Conservation (phyloP, 2,329 filamentous ascomycete species). For the Scedosporium aurantiacum region DNA sequence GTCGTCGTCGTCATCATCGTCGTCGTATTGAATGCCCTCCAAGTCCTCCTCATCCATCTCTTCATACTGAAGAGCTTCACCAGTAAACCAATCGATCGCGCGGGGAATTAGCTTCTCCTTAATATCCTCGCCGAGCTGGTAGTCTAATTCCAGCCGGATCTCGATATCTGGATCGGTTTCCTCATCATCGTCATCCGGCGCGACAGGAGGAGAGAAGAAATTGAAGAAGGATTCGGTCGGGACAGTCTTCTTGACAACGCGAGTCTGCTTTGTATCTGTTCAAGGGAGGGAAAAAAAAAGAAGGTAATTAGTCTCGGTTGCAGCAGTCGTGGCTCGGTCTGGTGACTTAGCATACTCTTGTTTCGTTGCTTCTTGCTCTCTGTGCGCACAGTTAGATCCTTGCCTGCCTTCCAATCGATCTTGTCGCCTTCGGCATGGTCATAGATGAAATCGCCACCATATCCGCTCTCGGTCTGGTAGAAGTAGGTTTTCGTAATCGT, state of each 20-base stretch:
- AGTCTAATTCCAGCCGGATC: slow-evolving; percentile 94
- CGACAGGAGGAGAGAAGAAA: slow-evolving; percentile 93
- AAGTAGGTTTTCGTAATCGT: slow-evolving; percentile 95
- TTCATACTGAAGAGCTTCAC: slow-evolving; percentile 93
- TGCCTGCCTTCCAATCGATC: slow-evolving; percentile 90
- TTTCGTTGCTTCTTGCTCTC: slow-evolving; percentile 99
- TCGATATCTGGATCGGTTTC: slow-evolving; percentile 83
- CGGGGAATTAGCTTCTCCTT: slow-evolving; percentile 99
- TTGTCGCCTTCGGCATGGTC: slow-evolving; percentile 97
- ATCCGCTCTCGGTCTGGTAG: slow-evolving; percentile 97
- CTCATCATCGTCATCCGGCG: slow-evolving; percentile 57
- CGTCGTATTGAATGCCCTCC: slow-evolving; percentile 78
- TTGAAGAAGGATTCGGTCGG: slow-evolving; percentile 98
- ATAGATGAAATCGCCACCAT: slow-evolving; percentile 98
- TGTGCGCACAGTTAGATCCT: slow-evolving; percentile 86
- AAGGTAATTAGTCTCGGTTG: neutral
- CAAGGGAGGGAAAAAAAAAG: neutral
- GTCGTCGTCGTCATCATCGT: slow-evolving; percentile 86
- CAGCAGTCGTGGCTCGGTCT: slow-evolving; percentile 7
- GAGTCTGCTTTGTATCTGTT: slow-evolving; percentile 94
- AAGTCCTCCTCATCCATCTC: slow-evolving; percentile 78
- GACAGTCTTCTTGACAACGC: slow-evolving; percentile 97
- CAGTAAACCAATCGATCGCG: slow-evolving; percentile 98
- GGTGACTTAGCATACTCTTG: slow-evolving; percentile 63
- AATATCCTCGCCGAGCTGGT: slow-evolving; percentile 97